These are phyloP conservation scores for Endothia cerciana DNA, from an alignment of 2,329 filamentous ascomycete species.

Conservation along the genomic window DNA sequence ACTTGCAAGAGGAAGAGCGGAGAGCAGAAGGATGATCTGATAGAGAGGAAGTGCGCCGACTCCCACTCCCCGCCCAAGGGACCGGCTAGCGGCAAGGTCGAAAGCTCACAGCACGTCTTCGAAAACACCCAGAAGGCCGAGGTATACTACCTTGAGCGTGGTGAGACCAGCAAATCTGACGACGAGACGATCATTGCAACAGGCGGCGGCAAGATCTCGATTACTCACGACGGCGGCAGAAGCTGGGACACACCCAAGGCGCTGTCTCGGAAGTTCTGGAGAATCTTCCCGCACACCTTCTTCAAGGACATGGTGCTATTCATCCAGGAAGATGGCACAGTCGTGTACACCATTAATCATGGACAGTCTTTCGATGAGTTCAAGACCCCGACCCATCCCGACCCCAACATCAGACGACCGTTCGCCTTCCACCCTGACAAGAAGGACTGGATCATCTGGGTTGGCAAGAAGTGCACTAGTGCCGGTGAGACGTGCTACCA, in stretches of 20 bases:
- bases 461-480: constrained; percentile 70
- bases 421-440: constrained; percentile 82
- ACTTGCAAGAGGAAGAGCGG: constrained; percentile 66
- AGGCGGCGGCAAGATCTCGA: constrained; percentile 63
- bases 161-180: constrained; percentile 60
- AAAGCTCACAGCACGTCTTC: constrained; percentile 64
- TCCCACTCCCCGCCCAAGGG: constrained; percentile 49
- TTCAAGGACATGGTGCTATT: constrained; percentile 88
- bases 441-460: constrained; percentile 92
- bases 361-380: constrained; percentile 76
- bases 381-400: constrained; percentile 63
- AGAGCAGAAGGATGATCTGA: constrained; percentile 69
- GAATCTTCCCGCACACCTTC: constrained; percentile 77
- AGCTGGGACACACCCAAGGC: constrained; percentile 69
- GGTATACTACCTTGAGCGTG: constrained; percentile 79
- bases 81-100: constrained; percentile 69
- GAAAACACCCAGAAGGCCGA: constrained; percentile 55
- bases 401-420: constrained; percentile 43
- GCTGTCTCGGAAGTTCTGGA: constrained; percentile 70
- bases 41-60: constrained; percentile 78
- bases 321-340: constrained; percentile 66
- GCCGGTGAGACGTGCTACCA: constrained; percentile 64
- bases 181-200: constrained; percentile 74
- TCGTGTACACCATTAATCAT: constrained; percentile 82
- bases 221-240: constrained; percentile 87